Conservation (phyloP, 306 rosid genomes). For the Cicer bijugum region DNA sequence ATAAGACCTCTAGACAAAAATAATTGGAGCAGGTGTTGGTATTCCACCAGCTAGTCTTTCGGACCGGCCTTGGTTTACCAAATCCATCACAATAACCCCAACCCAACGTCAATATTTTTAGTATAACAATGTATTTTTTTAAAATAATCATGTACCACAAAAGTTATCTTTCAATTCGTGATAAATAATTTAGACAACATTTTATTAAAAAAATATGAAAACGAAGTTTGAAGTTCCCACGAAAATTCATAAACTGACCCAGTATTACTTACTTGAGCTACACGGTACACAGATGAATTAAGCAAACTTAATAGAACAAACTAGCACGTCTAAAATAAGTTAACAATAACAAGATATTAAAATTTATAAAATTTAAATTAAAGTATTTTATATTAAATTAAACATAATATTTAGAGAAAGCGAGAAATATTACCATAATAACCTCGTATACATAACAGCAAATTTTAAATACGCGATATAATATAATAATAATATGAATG, state of each 20-base stretch:
- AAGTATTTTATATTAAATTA: not conserved
- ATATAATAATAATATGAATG: too few relatives aligned
- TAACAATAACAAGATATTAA: not conserved
- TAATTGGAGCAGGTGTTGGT: constrained; percentile 1
- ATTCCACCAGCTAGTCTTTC: not conserved
- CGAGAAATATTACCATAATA: too few relatives aligned
- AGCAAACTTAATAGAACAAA: not conserved
- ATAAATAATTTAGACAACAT: not conserved
- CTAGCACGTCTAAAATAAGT: not conserved
- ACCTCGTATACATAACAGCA: too few relatives aligned
- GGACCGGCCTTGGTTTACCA: not conserved
- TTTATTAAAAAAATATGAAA: not conserved
- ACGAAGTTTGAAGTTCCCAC: not conserved
- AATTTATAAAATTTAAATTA: not conserved
- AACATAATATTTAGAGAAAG: too few relatives aligned
- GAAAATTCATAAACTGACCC: constrained; percentile 26
- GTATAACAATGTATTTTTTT: not conserved
- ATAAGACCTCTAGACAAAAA: too few relatives aligned
- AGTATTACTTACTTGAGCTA: not conserved
- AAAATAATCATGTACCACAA: not conserved
- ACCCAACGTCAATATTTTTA: not conserved
- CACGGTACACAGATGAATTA: constrained; percentile 19
- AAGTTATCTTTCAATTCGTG: not conserved
- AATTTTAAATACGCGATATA: too few relatives aligned
- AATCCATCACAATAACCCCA: not conserved